phyloP scores from a whole-genome alignment of 768 basidiomycete genomes.

The Leucosporidium creatinivorum region DNA sequence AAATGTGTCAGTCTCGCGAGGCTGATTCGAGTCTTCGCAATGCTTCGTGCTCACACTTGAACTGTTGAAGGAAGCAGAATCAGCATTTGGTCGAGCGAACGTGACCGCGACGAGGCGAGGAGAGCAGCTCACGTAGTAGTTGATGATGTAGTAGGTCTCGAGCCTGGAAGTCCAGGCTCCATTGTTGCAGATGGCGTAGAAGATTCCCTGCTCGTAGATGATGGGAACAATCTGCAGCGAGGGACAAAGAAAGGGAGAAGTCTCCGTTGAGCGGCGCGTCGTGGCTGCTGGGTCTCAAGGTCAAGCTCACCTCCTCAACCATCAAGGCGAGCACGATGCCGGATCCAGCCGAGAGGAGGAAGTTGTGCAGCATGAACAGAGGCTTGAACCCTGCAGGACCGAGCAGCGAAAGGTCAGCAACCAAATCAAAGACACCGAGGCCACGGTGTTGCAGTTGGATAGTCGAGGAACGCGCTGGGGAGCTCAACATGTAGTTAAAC shows the following conservation, averaged over 20 bases:
- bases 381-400: constrained; percentile 39
- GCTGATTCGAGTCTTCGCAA: not conserved
- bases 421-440: not conserved
- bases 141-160: constrained; percentile 96
- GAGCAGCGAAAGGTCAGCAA: not conserved
- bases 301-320: constrained; percentile 66
- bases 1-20: not conserved
- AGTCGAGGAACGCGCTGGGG: not conserved
- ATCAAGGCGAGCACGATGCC: constrained; percentile 77
- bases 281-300: not conserved
- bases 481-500: not conserved
- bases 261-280: not conserved
- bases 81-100: not conserved
- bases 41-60: constrained; percentile 16
- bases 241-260: constrained; percentile 3
- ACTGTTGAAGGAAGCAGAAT: not conserved
- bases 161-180: constrained; percentile 72
- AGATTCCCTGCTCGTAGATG: constrained; percentile 61
- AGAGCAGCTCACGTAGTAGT: constrained; percentile 81
- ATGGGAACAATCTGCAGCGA: constrained; percentile 52
- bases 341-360: constrained; percentile 76
- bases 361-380: constrained; percentile 61
- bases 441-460: not conserved
- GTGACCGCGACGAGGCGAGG: not conserved
- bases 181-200: constrained; percentile 67